Evolutionary conservation across 1,284 basidiomycete genomes (phyloP).

Genomic region (Rhodotorula sp.): DNA sequence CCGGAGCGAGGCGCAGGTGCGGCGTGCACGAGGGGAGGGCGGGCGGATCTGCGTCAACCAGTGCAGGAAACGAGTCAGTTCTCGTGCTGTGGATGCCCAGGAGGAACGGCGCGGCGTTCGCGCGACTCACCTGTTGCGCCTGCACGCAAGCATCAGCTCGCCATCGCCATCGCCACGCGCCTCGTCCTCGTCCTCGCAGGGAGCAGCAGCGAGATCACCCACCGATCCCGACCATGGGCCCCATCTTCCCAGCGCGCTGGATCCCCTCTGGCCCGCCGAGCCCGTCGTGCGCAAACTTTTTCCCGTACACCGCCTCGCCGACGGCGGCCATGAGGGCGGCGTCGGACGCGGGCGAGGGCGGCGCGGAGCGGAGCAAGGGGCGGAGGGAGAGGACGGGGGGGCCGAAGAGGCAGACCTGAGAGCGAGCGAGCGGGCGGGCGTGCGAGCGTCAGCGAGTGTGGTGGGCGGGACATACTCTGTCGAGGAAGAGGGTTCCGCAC

Average conservation of each 20-base stretch:
- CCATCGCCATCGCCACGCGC: no score
- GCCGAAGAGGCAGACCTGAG: conserved; percentile 81
- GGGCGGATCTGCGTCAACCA: no score
- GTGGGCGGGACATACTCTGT: no score
- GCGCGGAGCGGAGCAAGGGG: conserved; percentile 67
- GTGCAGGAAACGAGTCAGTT: neutral
- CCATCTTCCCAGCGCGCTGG: conserved; percentile 59
- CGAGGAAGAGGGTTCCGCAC: conserved; percentile 53
- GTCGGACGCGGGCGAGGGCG: conserved; percentile 56
- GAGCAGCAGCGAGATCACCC: conserved; percentile 45
- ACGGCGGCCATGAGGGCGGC: conserved; percentile 65
- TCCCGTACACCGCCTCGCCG: conserved; percentile 66
- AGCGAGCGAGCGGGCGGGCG: neutral
- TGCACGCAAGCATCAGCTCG: neutral
- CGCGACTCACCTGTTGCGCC: conserved; percentile 13
- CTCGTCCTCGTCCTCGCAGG: neutral
- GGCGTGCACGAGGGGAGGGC: neutral
- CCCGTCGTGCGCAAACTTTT: conserved; percentile 80
- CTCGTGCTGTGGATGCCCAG: no score
- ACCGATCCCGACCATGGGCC: conserved; percentile 88
- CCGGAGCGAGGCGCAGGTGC: neutral
- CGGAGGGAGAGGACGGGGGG: conserved; percentile 78
- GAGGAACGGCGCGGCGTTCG: neutral
- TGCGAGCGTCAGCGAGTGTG: neutral
- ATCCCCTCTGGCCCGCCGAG: conserved; percentile 75